These are phyloP conservation scores for Odontarrhena argentea DNA, from an alignment of 345 rosid genomes.

Conservation along the genomic window DNA sequence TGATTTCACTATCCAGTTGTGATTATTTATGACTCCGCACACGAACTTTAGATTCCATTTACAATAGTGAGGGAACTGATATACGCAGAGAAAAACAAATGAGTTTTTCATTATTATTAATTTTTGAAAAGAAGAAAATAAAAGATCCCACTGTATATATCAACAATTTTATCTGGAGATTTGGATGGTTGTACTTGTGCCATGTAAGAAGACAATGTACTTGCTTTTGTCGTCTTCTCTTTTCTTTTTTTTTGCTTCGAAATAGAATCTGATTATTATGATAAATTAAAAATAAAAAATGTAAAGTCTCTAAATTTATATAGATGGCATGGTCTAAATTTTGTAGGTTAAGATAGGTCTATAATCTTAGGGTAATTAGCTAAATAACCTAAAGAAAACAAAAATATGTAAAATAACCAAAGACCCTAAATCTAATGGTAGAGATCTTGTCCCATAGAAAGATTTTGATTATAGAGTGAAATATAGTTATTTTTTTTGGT, in stretches of 20 bases:
- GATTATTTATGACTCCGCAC: constrained; percentile 15
- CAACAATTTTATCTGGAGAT: constrained; percentile 17
- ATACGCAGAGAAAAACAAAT: not conserved
- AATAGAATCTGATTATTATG: constrained; percentile 10
- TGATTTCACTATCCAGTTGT: constrained; percentile 10
- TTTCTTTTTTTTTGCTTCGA: constrained; percentile 10
- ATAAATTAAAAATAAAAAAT: not conserved
- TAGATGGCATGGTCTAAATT: too few relatives aligned
- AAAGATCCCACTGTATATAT: not conserved
- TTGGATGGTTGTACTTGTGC: constrained; percentile 35
- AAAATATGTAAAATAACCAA: too few relatives aligned
- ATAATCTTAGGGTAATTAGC: too few relatives aligned
- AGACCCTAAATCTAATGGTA: too few relatives aligned
- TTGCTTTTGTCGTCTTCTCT: constrained; percentile 27
- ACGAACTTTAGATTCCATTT: constrained; percentile 23
- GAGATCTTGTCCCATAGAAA: too few relatives aligned
- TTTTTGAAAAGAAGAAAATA: not conserved
- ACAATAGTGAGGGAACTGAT: not conserved
- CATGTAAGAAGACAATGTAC: constrained; percentile 37
- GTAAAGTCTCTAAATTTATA: too few relatives aligned
- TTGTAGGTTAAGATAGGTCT: too few relatives aligned
- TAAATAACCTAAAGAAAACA: too few relatives aligned
- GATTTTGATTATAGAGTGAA: too few relatives aligned
- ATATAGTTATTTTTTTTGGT: too few relatives aligned
- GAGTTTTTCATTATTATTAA: too few relatives aligned